A percentile compares a stretch with the other conserved stretches of the same genome.
Conservation (phyloP, 2,329 filamentous ascomycete genomes). For the Talaromyces atroroseus region DNA sequence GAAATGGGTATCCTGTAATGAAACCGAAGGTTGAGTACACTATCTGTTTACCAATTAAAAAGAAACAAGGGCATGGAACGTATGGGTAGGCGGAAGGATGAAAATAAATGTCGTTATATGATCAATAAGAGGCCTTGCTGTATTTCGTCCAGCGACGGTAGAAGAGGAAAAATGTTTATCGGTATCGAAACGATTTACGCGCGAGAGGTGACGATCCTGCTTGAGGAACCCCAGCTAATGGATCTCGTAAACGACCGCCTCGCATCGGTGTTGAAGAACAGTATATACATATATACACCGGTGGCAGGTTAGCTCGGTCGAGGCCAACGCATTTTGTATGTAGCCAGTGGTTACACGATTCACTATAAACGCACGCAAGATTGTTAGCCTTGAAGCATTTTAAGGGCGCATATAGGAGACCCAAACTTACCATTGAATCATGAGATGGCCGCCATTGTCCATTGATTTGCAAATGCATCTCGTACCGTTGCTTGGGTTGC, state of each 20-base stretch:
- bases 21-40: conserved; percentile 2
- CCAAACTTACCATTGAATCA: conserved; percentile 53
- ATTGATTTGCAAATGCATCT: conserved; percentile 54
- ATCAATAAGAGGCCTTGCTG: not conserved
- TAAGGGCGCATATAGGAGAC: not conserved
- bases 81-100: not conserved
- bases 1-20: conserved; percentile 12
- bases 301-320: conserved; percentile 42
- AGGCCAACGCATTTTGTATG: conserved; percentile 56
- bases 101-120: not conserved
- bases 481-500: conserved; percentile 48
- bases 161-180: conserved; percentile 19
- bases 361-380: conserved; percentile 31
- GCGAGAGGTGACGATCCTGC: conserved; percentile 37
- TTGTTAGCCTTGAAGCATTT: not conserved
- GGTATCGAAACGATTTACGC: conserved; percentile 37
- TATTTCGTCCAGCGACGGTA: not conserved
- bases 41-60: not conserved
- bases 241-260: conserved; percentile 30
- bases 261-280: conserved; percentile 43
- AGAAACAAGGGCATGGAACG: not conserved
- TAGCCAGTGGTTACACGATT: conserved; percentile 59
- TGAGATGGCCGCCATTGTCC: conserved; percentile 49
- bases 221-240: conserved; percentile 25
- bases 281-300: conserved; percentile 48